Base-by-base conservation (phyloP, 2,329 filamentous ascomycete species). In the Cladophialophora carrionii region DNA sequence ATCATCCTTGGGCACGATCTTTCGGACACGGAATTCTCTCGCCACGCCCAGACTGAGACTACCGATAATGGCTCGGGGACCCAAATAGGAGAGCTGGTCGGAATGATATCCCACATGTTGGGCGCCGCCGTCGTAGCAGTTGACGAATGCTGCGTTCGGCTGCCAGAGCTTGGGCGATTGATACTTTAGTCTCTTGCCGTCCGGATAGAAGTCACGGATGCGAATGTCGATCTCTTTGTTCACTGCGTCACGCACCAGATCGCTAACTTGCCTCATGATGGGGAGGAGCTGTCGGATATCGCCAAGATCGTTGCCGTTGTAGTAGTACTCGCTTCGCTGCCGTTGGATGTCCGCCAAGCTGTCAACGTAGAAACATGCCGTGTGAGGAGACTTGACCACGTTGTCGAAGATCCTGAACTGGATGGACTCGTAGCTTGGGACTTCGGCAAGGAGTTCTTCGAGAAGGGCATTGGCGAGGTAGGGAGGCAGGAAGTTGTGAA, bases 71-170 rank as follows among this genome's bases (percentile, higher is more conserved):
- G 94, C 87, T 7, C 90, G 87, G 0, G 95, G 95, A 0, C 95
- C 95, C 0, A 98, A 84, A 73, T 98, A 98, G 0, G 94, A 97
- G 17, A 97, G 82, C 72, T 96, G 91, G 74, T 99, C 95, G 41
- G 90, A 88, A 77, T 99, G 95, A 78, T 91, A 98, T 34, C 95
- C 95, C 0, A 98, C 93, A 66, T 84, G 91, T 78, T 98, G 87
- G 10, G 87, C 82, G 0, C 87, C 88, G 0, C 93, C 93, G 71
- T 88, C 82, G 76, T 99, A 99, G 79, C 92, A 96, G 76, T 99
- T 99, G 17, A 96, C 93, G 73, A 97, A 94, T 0, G 93, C 92
- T 0, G 92, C 91, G 74, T 98, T 98, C 9, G 94, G 91, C 8
- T 81, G 80, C 93, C 94, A 98, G 0, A 83, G 78, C 0, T 84